Evolutionary conservation across 306 rosid species (phyloP).

Genomic region (Carpinus fangiana): DNA sequence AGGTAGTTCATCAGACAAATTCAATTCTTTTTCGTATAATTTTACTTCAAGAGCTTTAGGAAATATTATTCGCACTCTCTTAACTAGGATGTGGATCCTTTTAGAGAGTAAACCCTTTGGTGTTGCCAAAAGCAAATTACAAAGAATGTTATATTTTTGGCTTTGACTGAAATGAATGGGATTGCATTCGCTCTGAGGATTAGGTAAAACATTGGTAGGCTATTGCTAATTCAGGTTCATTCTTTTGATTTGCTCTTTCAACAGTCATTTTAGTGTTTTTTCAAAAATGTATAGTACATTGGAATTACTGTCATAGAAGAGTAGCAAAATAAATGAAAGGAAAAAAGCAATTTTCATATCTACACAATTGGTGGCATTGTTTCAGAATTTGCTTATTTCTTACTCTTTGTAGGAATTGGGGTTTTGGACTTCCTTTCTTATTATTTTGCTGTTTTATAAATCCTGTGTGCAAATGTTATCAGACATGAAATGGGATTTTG

Average conservation of each 20-base stretch:
- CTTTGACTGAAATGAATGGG: background rate
- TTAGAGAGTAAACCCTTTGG: background rate
- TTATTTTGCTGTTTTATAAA: background rate
- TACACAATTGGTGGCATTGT: background rate
- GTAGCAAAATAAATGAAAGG: background rate
- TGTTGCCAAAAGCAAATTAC: background rate
- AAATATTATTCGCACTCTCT: background rate
- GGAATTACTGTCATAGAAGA: too few species aligned
- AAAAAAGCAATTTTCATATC: background rate
- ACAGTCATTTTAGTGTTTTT: too few species aligned
- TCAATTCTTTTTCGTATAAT: background rate
- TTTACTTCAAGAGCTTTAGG: background rate
- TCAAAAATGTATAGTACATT: too few species aligned
- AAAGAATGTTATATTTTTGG: background rate
- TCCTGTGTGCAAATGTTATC: background rate
- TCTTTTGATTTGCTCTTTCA: too few species aligned
- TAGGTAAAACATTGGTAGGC: background rate
- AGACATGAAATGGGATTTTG: background rate
- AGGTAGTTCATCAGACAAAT: constrained; percentile 25
- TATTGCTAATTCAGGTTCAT: too few species aligned
- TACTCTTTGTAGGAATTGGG: background rate
- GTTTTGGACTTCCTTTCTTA: background rate
- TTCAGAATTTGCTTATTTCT: background rate
- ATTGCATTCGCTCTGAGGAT: background rate
- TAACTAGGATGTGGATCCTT: background rate